These are phyloP conservation scores for Euphorbia schlechtendalii DNA, from an alignment of 441 rosid genomes.

Conservation along the genomic window DNA sequence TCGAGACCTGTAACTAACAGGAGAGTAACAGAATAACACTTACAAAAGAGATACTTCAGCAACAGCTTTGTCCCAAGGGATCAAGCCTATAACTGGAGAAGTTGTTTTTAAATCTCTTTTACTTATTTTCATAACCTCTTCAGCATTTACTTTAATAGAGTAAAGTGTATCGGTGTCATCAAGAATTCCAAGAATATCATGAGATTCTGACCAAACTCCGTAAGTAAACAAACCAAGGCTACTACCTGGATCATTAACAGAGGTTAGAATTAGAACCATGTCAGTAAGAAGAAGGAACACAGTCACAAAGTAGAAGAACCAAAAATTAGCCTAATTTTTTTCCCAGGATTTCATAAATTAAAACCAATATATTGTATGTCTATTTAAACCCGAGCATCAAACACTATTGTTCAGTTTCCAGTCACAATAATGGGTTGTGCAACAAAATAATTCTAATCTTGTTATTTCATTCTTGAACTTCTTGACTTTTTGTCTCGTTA, in stretches of 20 bases:
- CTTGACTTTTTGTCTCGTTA: neutral
- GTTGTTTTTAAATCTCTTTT: conserved; percentile 56
- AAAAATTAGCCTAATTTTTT: neutral
- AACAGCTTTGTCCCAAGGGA: conserved; percentile 42
- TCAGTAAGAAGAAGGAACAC: conserved; percentile 13
- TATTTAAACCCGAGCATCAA: neutral
- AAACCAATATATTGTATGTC: neutral
- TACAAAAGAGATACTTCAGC: conserved; percentile 58
- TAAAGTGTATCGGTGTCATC: conserved; percentile 60
- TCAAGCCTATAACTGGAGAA: conserved; percentile 58
- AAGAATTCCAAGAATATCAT: conserved; percentile 72
- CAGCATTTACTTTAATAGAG: conserved; percentile 81
- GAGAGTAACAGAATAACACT: conserved; percentile 23
- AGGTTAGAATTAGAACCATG: conserved; percentile 25
- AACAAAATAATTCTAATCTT: neutral
- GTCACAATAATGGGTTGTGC: neutral
- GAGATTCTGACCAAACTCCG: conserved; percentile 88
- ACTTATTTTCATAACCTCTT: conserved; percentile 61
- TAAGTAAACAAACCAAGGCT: conserved; percentile 43
- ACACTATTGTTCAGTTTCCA: neutral
- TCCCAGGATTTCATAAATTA: neutral
- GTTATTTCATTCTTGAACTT: neutral
- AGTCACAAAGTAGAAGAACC: neutral
- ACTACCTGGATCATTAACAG: conserved; percentile 43
- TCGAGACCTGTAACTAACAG: neutral